Conservation (phyloP, 2,329 filamentous ascomycete genomes). For the Apiospora marii region DNA sequence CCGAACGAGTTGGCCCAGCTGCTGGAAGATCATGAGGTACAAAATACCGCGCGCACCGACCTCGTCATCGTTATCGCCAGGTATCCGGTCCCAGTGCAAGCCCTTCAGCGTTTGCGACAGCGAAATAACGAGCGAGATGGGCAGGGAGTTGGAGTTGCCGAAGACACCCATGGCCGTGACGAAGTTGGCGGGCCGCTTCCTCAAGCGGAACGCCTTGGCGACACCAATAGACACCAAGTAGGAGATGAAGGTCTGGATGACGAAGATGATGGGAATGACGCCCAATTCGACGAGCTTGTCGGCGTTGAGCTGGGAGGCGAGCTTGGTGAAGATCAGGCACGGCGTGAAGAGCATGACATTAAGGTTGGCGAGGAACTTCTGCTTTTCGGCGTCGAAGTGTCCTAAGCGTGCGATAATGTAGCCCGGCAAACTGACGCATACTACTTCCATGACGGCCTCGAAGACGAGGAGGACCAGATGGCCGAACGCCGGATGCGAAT, state of each 20-base stretch:
- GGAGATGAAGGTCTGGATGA: slow-evolving; percentile 86
- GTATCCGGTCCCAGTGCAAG: slow-evolving; percentile 91
- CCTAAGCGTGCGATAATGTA: slow-evolving; percentile 91
- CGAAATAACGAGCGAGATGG: slow-evolving; percentile 94
- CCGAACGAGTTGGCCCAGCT: slow-evolving; percentile 90
- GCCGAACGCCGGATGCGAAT: slow-evolving; percentile 69
- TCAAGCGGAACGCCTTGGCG: slow-evolving; percentile 79
- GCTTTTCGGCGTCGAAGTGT: slow-evolving; percentile 93
- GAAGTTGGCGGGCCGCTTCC: slow-evolving; percentile 88
- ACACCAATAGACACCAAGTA: slow-evolving; percentile 78
- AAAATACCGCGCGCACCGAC: slow-evolving; percentile 93
- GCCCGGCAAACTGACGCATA: slow-evolving; percentile 92
- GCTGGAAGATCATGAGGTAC: slow-evolving; percentile 96
- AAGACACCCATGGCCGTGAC: slow-evolving; percentile 97
- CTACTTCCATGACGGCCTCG: slow-evolving; percentile 91
- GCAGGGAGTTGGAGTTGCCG: slow-evolving; percentile 97
- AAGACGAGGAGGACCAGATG: slow-evolving; percentile 87
- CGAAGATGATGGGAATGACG: slow-evolving; percentile 94
- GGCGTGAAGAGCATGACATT: slow-evolving; percentile 97
- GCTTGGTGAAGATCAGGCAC: slow-evolving; percentile 96
- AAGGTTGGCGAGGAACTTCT: slow-evolving; percentile 95
- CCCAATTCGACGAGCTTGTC: slow-evolving; percentile 89
- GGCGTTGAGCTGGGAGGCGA: slow-evolving; percentile 91
- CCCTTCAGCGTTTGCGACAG: slow-evolving; percentile 91
- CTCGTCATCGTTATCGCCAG: slow-evolving; percentile 93